These are phyloP conservation scores for Salicornia ramosissima DNA, from an alignment of 148 eudicot species.

Conservation along the genomic window DNA sequence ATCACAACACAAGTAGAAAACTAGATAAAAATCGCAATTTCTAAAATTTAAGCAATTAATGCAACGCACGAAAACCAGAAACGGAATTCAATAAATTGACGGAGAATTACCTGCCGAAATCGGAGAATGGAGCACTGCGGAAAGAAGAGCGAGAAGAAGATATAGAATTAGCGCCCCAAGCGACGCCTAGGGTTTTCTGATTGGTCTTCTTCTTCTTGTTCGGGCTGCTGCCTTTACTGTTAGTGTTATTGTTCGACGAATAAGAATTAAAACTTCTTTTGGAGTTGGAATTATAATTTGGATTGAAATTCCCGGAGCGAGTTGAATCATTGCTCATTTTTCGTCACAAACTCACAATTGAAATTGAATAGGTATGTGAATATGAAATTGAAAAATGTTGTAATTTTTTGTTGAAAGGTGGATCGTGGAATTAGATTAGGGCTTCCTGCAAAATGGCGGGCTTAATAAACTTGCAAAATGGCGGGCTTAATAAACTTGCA, in stretches of 20 bases:
- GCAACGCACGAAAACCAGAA: neutral
- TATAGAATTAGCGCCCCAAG: slow-evolving; percentile 80
- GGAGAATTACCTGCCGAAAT: slow-evolving; percentile 59
- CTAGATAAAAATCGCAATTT: too few species aligned
- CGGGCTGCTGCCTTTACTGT: slow-evolving; percentile 15
- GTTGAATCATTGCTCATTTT: slow-evolving; percentile 49
- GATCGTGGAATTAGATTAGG: too few species aligned
- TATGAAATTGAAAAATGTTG: neutral
- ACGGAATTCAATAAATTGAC: neutral
- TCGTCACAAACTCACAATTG: neutral
- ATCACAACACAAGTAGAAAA: too few species aligned
- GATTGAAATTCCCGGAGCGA: slow-evolving; percentile 41
- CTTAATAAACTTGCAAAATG: slow-evolving; percentile 17
- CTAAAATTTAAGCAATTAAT: too few species aligned
- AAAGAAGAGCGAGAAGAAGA: slow-evolving; percentile 73
- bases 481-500: too few species aligned
- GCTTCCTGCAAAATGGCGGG: too few species aligned
- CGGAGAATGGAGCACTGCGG: slow-evolving; percentile 72
- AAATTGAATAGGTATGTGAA: neutral
- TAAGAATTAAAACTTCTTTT: slow-evolving; percentile 58
- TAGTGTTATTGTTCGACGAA: slow-evolving; percentile 34
- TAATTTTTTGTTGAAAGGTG: neutral
- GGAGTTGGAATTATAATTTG: slow-evolving; percentile 42
- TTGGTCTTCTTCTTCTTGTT: slow-evolving; percentile 43
- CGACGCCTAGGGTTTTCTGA: slow-evolving; percentile 92